phyloP scores from a whole-genome alignment of 2,329 filamentous ascomycete genomes.

The Myriosclerotinia scirpicola region DNA sequence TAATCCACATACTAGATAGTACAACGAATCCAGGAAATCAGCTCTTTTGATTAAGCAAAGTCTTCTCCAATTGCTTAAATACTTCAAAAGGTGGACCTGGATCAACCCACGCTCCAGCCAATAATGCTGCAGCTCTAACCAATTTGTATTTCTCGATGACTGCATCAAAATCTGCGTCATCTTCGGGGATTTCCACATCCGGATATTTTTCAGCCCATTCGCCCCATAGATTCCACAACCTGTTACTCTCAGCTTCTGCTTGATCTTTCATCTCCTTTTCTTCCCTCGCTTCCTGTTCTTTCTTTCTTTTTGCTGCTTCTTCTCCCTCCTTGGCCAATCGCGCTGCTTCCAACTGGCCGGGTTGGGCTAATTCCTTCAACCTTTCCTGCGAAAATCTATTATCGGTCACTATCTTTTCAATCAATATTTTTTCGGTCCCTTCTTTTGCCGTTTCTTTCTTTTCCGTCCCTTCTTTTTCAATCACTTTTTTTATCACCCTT shows the following conservation, averaged over 20 bases:
- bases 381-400: background rate
- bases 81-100: background rate
- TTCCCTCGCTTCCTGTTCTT: background rate
- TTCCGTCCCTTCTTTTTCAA: too few species aligned
- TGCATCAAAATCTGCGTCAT: too few species aligned
- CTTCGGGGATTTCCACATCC: fast-evolving
- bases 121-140: background rate
- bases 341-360: background rate
- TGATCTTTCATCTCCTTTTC: too few species aligned
- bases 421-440: too few species aligned
- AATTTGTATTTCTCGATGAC: background rate
- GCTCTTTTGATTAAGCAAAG: too few species aligned
- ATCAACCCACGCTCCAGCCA: background rate
- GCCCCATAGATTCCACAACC: fast-evolving
- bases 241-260: too few species aligned
- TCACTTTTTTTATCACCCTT: too few species aligned
- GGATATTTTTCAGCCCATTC: background rate
- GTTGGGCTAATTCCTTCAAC: background rate
- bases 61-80: background rate
- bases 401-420: too few species aligned
- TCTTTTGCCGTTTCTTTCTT: too few species aligned
- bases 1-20: too few species aligned
- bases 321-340: background rate
- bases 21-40: too few species aligned
- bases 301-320: background rate